phyloP scores from a whole-genome alignment of 805 yeast genomes.

The Saccharomycopsis amapae region DNA sequence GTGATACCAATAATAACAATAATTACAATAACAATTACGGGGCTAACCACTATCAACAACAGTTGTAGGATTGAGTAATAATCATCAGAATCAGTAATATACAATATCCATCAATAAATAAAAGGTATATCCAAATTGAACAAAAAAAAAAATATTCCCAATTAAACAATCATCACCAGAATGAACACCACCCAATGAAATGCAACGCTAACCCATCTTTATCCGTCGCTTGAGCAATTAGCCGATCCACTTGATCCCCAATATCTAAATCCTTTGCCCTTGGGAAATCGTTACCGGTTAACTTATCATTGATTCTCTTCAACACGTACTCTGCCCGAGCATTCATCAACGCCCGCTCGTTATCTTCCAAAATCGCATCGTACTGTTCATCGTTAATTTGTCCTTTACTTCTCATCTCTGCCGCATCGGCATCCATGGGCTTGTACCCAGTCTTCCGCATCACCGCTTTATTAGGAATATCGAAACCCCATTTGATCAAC shows the following conservation, averaged over 20 bases:
- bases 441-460: constrained; percentile 67
- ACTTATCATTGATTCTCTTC: constrained; percentile 82
- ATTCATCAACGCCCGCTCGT: constrained; percentile 60
- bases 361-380: constrained; percentile 61
- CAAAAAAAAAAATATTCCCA: no score
- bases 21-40: neutral
- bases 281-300: constrained; percentile 89
- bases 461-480: constrained; percentile 74
- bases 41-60: neutral
- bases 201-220: constrained; percentile 95
- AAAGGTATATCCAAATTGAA: no score
- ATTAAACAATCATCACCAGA: constrained; percentile 53
- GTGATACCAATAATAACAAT: neutral
- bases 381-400: constrained; percentile 76
- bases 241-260: constrained; percentile 84
- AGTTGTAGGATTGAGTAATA: neutral
- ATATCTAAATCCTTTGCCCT: constrained; percentile 65
- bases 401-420: constrained; percentile 53
- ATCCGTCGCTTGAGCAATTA: constrained; percentile 93
- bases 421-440: constrained; percentile 61
- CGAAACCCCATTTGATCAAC: constrained; percentile 97
- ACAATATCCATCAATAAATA: no score
- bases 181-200: constrained; percentile 98
- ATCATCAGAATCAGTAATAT: neutral
- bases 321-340: constrained; percentile 87